Base-by-base conservation (phyloP, 148 eudicot genomes). In the Polygonum maritimum region DNA sequence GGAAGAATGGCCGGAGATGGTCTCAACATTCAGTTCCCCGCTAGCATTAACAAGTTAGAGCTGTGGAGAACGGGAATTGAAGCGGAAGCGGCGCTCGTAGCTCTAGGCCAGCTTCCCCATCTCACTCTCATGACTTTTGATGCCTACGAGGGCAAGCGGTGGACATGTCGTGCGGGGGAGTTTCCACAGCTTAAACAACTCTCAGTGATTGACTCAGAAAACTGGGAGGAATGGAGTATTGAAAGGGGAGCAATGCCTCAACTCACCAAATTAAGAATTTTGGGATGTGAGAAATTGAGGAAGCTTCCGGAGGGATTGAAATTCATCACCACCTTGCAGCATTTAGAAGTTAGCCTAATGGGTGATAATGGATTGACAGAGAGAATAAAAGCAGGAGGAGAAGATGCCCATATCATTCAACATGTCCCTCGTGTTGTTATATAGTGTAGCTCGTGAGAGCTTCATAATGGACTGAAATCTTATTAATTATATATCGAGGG, bases 161-260 rank as follows among this genome's bases (percentile, higher is more conserved):
- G 85, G 82, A 55, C 21, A 1, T 0, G 6, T 1, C 0, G 7
- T 2, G 3, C 33, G 26, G 77, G 40, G 0, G 41, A 44, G 19
- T 82, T 79, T 55, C 75, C 82, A 15, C 38, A 39, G 22, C 78
- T 82, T 21, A 82, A 76, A 48, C 82, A 82, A 57, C 77, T 82
- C 2, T 69, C 55, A 6, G 8, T 82, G 13, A 2, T 12, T 2
- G 38, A 33, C 19, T 69, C 79, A 19, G 57, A 15, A 11, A 76
- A 69, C 6, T 69, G 79, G 38, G 71, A 47, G 44, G 39, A 76
- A 3, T 79, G 82, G 85, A 71, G 47, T 13, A 73, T 79, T 26
- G 79, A 54, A 69, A 16, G 16, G 8, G 82, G 69, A 31, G 69
- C 75, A 12, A 65, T 82, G 69, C 67, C 54, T 19, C 14, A 75